A percentile compares a stretch with the other conserved stretches of the same genome.
Evolutionary conservation across 352 stramenopile genomes (phyloP).

Genomic region (Phytophthora cryptogea): DNA sequence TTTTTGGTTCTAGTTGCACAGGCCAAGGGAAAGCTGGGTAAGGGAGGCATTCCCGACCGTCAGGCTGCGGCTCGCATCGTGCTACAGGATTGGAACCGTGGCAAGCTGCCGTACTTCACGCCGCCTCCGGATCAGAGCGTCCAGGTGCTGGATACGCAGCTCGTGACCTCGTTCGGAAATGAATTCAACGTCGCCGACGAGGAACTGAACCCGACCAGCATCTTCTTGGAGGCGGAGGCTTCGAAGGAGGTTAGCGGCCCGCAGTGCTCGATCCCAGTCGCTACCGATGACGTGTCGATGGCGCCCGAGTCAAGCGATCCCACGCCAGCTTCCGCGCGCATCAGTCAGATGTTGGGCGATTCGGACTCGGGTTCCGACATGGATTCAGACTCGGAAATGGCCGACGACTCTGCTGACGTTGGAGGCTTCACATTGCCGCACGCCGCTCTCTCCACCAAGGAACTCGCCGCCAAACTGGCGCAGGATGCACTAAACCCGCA

Average conservation of each 20-base stretch:
- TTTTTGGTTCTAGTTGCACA: slow-evolving; percentile 96
- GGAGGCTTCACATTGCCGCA: slow-evolving; percentile 17
- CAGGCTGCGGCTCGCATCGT: slow-evolving; percentile 91
- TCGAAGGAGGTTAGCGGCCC: slow-evolving; percentile 34
- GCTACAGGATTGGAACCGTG: slow-evolving; percentile 93
- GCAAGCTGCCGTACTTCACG: slow-evolving; percentile 90
- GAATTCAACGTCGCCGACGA: slow-evolving; percentile 70
- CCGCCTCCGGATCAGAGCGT: slow-evolving; percentile 73
- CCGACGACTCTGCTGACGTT: slow-evolving; percentile 27
- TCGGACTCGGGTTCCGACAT: slow-evolving; percentile 61
- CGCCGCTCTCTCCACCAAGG: slow-evolving; percentile 37
- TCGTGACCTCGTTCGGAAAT: slow-evolving; percentile 62
- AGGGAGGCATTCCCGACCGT: slow-evolving; percentile 95
- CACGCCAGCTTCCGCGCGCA: slow-evolving; percentile 30
- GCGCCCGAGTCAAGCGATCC: slow-evolving; percentile 17
- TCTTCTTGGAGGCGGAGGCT: slow-evolving; percentile 51
- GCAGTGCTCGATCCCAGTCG: slow-evolving; percentile 52
- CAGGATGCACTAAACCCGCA: slow-evolving; percentile 65
- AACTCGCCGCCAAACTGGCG: slow-evolving; percentile 55
- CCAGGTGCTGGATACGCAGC: slow-evolving; percentile 67
- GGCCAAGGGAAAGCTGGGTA: slow-evolving; percentile 93
- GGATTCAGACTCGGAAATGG: slow-evolving; percentile 59
- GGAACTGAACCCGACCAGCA: slow-evolving; percentile 71
- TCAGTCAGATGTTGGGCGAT: slow-evolving; percentile 49
- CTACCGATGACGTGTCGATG: slow-evolving; percentile 21